These are phyloP conservation scores for Geotrichum phurueaensis DNA, from an alignment of 1,139 yeast species.

Conservation along the genomic window DNA sequence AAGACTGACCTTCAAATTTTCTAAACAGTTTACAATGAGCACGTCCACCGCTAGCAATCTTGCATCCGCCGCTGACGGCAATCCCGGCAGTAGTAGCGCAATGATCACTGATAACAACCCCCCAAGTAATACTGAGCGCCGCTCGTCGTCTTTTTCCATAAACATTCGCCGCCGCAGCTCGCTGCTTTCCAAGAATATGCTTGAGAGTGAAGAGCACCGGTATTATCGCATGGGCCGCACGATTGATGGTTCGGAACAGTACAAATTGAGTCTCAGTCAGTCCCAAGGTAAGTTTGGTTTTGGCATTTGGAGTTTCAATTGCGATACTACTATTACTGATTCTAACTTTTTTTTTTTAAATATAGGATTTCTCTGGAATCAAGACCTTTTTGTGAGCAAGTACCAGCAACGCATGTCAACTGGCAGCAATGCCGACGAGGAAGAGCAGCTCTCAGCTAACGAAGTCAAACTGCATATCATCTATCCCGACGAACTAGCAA, in stretches of 20 bases:
- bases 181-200: conserved; percentile 10
- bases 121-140: not conserved
- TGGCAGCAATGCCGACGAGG: not conserved
- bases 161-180: not conserved
- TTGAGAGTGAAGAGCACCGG: conserved; percentile 13
- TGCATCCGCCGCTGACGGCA: not conserved
- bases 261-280: conserved; percentile 11
- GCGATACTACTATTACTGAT: not conserved
- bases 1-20: not conserved
- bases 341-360: not conserved
- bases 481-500: not conserved
- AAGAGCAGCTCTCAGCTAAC: not conserved
- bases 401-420: conserved; percentile 3
- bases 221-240: conserved; percentile 14
- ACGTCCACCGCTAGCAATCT: not conserved
- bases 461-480: not conserved
- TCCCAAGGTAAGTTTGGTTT: conserved; percentile 8
- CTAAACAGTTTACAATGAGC: not conserved
- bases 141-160: not conserved
- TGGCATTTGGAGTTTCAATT: not conserved
- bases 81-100: not conserved
- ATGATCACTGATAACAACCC: not conserved
- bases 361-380: conserved; percentile 16
- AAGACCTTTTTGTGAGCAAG: conserved; percentile 13
- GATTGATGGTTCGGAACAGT: conserved; percentile 9